phyloP scores from a whole-genome alignment of 139 green algal genomes.

The Spirogloea muscicola region DNA sequence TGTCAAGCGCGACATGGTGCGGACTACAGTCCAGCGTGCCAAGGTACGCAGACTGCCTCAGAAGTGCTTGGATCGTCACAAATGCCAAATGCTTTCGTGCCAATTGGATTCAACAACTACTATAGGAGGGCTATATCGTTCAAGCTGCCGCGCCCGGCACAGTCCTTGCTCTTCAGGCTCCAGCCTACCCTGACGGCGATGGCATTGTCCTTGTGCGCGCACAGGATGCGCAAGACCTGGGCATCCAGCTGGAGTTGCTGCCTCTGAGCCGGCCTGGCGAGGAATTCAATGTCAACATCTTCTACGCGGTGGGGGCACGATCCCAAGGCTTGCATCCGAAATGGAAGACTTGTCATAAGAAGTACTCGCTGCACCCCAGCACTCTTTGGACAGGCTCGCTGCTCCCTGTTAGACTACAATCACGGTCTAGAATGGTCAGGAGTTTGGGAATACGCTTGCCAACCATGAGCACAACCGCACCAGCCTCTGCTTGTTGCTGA shows the following conservation, averaged over 20 bases:
- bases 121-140: too few species aligned
- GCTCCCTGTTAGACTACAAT: not conserved
- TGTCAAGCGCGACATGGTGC: constrained; percentile 6
- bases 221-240: constrained; percentile 17
- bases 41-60: not conserved
- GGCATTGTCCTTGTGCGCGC: not conserved
- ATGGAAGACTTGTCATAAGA: not conserved
- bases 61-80: too few species aligned
- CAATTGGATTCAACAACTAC: too few species aligned
- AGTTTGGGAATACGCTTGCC: not conserved
- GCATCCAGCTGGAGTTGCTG: constrained; percentile 20
- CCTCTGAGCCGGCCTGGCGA: constrained; percentile 32
- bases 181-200: too few species aligned
- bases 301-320: constrained; percentile 17
- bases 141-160: too few species aligned
- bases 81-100: too few species aligned
- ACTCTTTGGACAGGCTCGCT: not conserved
- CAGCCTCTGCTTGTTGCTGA: too few species aligned
- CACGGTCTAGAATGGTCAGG: not conserved
- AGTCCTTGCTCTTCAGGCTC: too few species aligned
- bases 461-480: too few species aligned
- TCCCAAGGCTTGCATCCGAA: too few species aligned
- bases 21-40: constrained; percentile 17
- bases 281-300: constrained; percentile 34
- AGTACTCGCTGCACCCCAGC: not conserved